These are phyloP conservation scores for Colletotrichum ledebouriae DNA, from an alignment of 2,329 filamentous ascomycete species.

Conservation along the genomic window DNA sequence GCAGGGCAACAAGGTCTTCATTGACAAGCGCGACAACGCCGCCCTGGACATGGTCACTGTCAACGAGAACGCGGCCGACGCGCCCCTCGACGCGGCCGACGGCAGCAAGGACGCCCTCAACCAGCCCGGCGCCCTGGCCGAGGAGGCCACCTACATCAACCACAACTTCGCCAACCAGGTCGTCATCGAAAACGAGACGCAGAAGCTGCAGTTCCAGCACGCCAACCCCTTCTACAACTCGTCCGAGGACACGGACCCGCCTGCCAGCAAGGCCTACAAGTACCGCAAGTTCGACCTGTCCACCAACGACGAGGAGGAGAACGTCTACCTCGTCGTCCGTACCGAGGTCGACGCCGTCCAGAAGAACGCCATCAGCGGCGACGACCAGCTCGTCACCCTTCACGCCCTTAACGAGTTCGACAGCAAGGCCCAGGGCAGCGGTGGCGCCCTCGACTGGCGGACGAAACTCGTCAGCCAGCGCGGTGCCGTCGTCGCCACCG, in stretches of 20 bases:
- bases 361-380: conserved; percentile 92
- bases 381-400: conserved; percentile 91
- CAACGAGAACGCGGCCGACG: conserved; percentile 98
- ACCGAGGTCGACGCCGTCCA: conserved; percentile 96
- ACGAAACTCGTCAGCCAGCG: conserved; percentile 94
- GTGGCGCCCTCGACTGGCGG: conserved; percentile 96
- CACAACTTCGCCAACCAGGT: conserved; percentile 99
- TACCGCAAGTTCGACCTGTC: conserved; percentile 98
- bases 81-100: conserved; percentile 90
- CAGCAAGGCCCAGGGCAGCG: conserved; percentile 95
- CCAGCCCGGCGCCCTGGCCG: conserved; percentile 90
- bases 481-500: conserved; percentile 96
- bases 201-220: conserved; percentile 86
- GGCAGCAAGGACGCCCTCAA: conserved; percentile 96
- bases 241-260: conserved; percentile 90
- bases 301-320: conserved; percentile 88
- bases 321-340: conserved; percentile 91
- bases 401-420: conserved; percentile 99
- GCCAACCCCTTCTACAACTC: conserved; percentile 98
- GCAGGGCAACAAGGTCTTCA: conserved; percentile 96
- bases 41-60: conserved; percentile 97
- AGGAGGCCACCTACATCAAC: conserved; percentile 99
- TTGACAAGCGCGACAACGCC: conserved; percentile 97
- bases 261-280: conserved; percentile 97
- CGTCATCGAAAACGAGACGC: conserved; percentile 82